phyloP scores from a whole-genome alignment of 805 yeast species.

The Barnettozyma sp. region DNA sequence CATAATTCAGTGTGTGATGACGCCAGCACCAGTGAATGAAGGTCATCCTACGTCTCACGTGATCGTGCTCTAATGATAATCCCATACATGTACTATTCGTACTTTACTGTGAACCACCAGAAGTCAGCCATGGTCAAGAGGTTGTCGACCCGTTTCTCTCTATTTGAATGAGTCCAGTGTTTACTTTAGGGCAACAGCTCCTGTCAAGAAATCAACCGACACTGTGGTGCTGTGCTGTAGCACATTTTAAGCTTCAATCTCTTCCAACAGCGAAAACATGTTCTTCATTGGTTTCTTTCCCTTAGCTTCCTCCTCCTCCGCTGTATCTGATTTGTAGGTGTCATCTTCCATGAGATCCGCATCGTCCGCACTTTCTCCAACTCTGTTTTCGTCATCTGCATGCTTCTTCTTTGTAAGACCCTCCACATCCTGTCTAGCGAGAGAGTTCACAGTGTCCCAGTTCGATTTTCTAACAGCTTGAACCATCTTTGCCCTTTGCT shows the following conservation, averaged over 20 bases:
- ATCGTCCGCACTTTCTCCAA: constrained; percentile 9
- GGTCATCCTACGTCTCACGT: no score
- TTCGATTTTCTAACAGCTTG: constrained; percentile 58
- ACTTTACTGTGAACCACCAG: no score
- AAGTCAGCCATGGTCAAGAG: no score
- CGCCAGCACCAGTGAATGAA: no score
- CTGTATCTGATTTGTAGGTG: constrained; percentile 13
- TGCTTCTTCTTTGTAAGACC: constrained; percentile 6
- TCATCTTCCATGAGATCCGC: constrained; percentile 22
- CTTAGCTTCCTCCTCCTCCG: constrained; percentile 11
- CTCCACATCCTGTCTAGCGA: constrained; percentile 28
- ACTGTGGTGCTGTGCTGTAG: no score
- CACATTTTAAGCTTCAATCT: constrained; percentile 25
- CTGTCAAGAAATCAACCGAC: no score
- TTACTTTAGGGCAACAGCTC: no score
- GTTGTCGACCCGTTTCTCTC: no score
- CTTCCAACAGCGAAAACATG: constrained; percentile 27
- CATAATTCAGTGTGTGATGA: no score
- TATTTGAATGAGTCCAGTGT: no score
- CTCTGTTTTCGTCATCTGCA: constrained; percentile 14
- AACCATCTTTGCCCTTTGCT: constrained; percentile 55
- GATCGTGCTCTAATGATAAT: no score
- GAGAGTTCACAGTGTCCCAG: constrained; percentile 63
- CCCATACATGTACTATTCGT: no score
- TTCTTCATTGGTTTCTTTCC: constrained; percentile 16